Base-by-base conservation (phyloP, 495 filamentous ascomycete genomes). In the Annulohypoxylon stygium region DNA sequence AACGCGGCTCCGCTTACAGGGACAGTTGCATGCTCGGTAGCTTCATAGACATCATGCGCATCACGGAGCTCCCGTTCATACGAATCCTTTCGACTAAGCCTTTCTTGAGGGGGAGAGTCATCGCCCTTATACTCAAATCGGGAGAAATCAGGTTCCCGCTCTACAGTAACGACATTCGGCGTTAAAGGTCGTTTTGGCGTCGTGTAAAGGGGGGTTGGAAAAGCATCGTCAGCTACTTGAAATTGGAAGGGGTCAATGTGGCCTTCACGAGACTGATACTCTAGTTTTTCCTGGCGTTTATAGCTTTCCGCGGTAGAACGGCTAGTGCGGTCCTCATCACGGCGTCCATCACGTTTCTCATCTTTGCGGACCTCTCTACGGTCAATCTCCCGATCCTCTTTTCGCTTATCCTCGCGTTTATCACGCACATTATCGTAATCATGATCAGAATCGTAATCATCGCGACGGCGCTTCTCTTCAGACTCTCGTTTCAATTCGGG, bases 161-260 rank as follows among this genome's bases (percentile, higher is more conserved):
- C 81, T 25, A 85, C 83, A 7, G 82, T 85, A 26, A 82, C 72
- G 36, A 88, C 76, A 65, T 62, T 75, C 0, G 75, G 86, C 23
- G 83, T 82, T 50, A 79, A 55, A 39, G 78, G 77, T 57, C 74
- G 71, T 61, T 65, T 73, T 36, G 79, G 83, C n/a, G 79, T 81
- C 30, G 71, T 67, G 60, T 76, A 64, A 6, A 63, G 54, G 8
- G 84, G 83, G 20, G 84, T 83, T 37, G 69, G 71, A 58, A 86
- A 87, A 51, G 84, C 83, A 75, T 85, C 82, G 55, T 84, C 79
- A 12, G 77, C 33, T 65, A 86, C 86, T 71, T 86, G 86, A 57
- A 74, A 88, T 66, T 85, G 80, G 74, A 88, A 87, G 14, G 85
- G 83, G 70, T 88, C 84, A 63, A 86, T 66, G 11, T 77, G 57